phyloP scores from a whole-genome alignment of 1,284 basidiomycete genomes.

The Rhodotorula sp. region DNA sequence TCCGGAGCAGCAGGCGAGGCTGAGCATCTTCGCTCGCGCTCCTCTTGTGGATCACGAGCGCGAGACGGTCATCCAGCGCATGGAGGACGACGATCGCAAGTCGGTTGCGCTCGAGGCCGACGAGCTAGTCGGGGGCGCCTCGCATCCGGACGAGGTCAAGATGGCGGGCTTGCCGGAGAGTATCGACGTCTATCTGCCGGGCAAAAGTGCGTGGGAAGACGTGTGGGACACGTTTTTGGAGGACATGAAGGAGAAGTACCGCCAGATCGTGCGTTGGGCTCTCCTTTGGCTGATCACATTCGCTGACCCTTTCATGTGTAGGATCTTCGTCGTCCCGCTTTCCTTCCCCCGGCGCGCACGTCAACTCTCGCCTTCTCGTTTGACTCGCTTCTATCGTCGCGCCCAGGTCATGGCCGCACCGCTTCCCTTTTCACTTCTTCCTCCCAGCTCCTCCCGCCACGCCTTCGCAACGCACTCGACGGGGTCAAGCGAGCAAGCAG shows the following conservation, averaged over 20 bases:
- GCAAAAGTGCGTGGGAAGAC: slow-evolving; percentile 21
- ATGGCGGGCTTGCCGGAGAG: slow-evolving; percentile 2
- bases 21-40: background rate
- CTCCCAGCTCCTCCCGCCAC: slow-evolving; percentile 10
- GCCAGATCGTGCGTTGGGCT: background rate
- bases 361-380: background rate
- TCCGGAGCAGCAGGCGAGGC: background rate
- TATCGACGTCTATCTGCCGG: slow-evolving; percentile 33
- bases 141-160: slow-evolving; percentile 18
- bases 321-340: slow-evolving; percentile 5
- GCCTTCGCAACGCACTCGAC: slow-evolving; percentile 24
- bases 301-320: background rate
- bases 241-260: background rate
- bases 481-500: slow-evolving; percentile 1
- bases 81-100: background rate
- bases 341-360: background rate
- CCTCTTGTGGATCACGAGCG: background rate
- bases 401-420: slow-evolving; percentile 15
- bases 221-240: slow-evolving; percentile 2
- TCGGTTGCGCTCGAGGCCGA: background rate
- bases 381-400: background rate
- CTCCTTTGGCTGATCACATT: too few relatives aligned
- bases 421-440: slow-evolving; percentile 19
- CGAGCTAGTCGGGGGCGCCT: background rate
- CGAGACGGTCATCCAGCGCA: background rate